phyloP scores from a whole-genome alignment of 768 basidiomycete species.

The Tricholoma sp. region DNA sequence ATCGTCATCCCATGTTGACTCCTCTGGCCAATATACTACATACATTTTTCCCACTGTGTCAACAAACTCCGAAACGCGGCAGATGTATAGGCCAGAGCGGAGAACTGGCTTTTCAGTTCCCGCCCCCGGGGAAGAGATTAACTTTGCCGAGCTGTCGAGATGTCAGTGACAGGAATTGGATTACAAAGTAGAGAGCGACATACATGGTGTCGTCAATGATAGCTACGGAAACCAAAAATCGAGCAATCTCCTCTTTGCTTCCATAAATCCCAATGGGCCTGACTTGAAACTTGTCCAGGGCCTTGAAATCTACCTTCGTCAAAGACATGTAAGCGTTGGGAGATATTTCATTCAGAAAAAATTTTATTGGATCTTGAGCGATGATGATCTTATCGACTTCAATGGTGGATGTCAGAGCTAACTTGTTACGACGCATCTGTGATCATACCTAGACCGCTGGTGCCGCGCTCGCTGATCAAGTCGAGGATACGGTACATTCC shows the following conservation, averaged over 20 bases:
- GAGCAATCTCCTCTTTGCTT: slow-evolving; percentile 43
- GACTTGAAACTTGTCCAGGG: slow-evolving; percentile 39
- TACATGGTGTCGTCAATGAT: slow-evolving; percentile 33
- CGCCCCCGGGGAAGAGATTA: slow-evolving; percentile 22
- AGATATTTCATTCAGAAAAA: slow-evolving; percentile 41
- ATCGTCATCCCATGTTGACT: slow-evolving; percentile 53
- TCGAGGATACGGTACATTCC: slow-evolving; percentile 53
- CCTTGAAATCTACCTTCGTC: slow-evolving; percentile 52
- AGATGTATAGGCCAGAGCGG: slow-evolving; percentile 9
- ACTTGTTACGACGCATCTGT: neutral
- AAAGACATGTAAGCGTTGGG: slow-evolving; percentile 51
- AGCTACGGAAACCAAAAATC: slow-evolving; percentile 33
- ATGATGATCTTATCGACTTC: slow-evolving; percentile 68
- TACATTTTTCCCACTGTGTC: slow-evolving; percentile 24
- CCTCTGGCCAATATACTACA: slow-evolving; percentile 59
- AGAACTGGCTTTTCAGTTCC: slow-evolving; percentile 49
- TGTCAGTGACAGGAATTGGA: slow-evolving; percentile 5
- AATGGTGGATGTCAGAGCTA: neutral
- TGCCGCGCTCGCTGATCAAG: slow-evolving; percentile 45
- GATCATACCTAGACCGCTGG: slow-evolving; percentile 44
- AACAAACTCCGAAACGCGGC: slow-evolving; percentile 6
- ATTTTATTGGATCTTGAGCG: slow-evolving; percentile 40
- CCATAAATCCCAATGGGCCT: slow-evolving; percentile 57
- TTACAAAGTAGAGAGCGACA: neutral
- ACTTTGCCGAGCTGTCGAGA: slow-evolving; percentile 13